A percentile compares a stretch with the other conserved stretches of the same genome.
phyloP scores from a whole-genome alignment of 1,284 basidiomycete genomes.

The Leccinum cinnamomeum region DNA sequence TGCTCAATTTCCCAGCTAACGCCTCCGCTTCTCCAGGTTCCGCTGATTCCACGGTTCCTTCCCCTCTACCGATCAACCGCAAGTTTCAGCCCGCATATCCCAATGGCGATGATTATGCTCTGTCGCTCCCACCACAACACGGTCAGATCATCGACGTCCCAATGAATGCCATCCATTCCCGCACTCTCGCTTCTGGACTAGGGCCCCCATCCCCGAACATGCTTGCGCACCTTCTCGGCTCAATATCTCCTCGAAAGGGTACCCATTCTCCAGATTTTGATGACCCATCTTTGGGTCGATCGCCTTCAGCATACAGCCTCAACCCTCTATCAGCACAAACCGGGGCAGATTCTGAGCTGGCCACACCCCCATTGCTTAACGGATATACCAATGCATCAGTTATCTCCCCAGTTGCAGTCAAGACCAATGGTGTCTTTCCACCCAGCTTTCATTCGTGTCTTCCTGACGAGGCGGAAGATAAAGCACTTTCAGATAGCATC shows the following conservation, averaged over 20 bases:
- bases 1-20: conserved; percentile 8
- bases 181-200: conserved; percentile 5
- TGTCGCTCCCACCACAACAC: conserved; percentile 6
- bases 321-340: conserved; percentile 21
- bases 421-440: conserved; percentile 15
- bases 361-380: conserved; percentile 25
- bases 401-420: conserved; percentile 19
- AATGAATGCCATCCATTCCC: conserved; percentile 17
- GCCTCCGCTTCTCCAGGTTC: conserved; percentile 22
- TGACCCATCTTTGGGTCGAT: conserved; percentile 8
- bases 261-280: conserved; percentile 8
- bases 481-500: conserved; percentile 32
- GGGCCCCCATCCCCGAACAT: conserved; percentile 29
- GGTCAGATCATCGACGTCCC: conserved; percentile 24
- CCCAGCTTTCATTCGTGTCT: neutral
- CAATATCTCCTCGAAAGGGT: conserved; percentile 30
- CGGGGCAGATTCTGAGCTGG: conserved; percentile 26
- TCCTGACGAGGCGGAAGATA: conserved; percentile 14
- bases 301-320: conserved; percentile 9
- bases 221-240: conserved; percentile 28
- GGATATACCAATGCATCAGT: conserved; percentile 12
- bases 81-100: conserved; percentile 18
- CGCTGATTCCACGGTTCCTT: conserved; percentile 34
- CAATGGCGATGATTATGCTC: conserved; percentile 2
- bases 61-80: conserved; percentile 26